Evolutionary conservation across 371 early-diverging fungal species (phyloP).

Genomic region (Conidiobolus incongruus): DNA sequence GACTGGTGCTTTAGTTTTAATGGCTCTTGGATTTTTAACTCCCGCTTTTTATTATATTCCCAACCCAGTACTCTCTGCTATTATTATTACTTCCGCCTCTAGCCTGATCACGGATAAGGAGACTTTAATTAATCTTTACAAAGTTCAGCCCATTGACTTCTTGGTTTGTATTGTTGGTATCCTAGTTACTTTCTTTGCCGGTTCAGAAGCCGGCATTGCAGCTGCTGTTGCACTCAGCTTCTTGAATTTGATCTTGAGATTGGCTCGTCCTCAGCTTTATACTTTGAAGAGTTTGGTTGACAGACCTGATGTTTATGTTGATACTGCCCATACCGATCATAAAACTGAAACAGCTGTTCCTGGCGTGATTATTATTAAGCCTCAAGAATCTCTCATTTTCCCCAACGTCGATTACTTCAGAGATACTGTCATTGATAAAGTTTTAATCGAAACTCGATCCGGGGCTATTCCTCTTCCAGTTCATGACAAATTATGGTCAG

Average conservation of each 20-base stretch:
- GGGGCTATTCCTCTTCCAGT: slow-evolving; percentile 3
- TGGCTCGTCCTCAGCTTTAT: slow-evolving; percentile 38
- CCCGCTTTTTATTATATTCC: slow-evolving; percentile 70
- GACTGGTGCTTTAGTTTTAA: slow-evolving; percentile 40
- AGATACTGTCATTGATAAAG: slow-evolving; percentile 8
- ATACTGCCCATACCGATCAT: slow-evolving; percentile 1
- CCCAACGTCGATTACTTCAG: slow-evolving; percentile 35
- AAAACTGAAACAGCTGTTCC: slow-evolving; percentile 13
- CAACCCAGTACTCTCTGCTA: slow-evolving; percentile 41
- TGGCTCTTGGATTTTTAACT: slow-evolving; percentile 51
- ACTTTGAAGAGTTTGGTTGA: slow-evolving; percentile 10
- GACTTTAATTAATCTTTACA: slow-evolving; percentile 8
- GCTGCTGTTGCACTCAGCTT: slow-evolving; percentile 31
- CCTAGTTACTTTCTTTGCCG: slow-evolving; percentile 31
- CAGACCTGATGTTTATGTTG: slow-evolving; percentile 8
- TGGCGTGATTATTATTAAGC: slow-evolving; percentile 32
- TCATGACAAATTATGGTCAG: slow-evolving; percentile 9
- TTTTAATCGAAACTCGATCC: slow-evolving; percentile 6
- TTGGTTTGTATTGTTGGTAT: slow-evolving; percentile 20
- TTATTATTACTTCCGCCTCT: slow-evolving; percentile 47
- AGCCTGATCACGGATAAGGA: slow-evolving; percentile 5
- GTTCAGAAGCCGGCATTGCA: slow-evolving; percentile 44
- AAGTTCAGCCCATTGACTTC: slow-evolving; percentile 22
- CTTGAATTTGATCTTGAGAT: slow-evolving; percentile 29
- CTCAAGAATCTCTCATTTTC: slow-evolving; percentile 41